Evolutionary conservation across 805 yeast species (phyloP), one percentile per base, ranked within the genome.

Genomic region (Yueomyces sinensis): DNA sequence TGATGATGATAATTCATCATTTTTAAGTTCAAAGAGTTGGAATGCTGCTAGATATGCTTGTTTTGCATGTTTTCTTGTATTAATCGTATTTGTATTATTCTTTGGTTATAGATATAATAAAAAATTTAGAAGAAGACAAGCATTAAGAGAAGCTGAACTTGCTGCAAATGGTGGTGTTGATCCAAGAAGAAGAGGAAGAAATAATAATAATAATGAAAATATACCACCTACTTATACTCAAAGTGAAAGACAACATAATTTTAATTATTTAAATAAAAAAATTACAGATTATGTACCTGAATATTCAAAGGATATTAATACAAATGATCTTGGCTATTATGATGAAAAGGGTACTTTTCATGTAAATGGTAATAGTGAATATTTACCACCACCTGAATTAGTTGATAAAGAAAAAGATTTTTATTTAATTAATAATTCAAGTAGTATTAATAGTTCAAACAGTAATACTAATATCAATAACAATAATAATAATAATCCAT

Each of bases 291-390:
- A 64, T 42, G 81, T 78, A 1, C 89, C 89, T 0, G 63, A 76
- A 3, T 80, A 80, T 41, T 68, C 83, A 0, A 79, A 61, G 9
- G 57, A 61, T 16, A 72, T 82, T 0, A 74, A 74, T 40, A 80
- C 74, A 17, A 62, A 68, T 30, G 94, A 84, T 50, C 71, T 79
- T 50, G 94, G 91, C 0, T 76, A 68, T 52, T 82, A 79, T 46
- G 89, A 81, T 50, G 58, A 56, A 27, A 51, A 63, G 22, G 94
- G 83, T 27, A 59, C 49, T 32, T 68, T 66, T 41, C 65, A 59
- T 39, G 40, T 53, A 5, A 59, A 54, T 36, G 44, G 50, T 24
- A 54, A 56, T 37, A 47, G 50, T 3, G 42, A 44, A 25, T 38
- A 38, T 25, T 29, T 39, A 23, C 39, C 41, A 19, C 46, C 50